These are phyloP conservation scores for Cytospora paraplurivora DNA, from an alignment of 2,329 filamentous ascomycete genomes.

Conservation along the genomic window DNA sequence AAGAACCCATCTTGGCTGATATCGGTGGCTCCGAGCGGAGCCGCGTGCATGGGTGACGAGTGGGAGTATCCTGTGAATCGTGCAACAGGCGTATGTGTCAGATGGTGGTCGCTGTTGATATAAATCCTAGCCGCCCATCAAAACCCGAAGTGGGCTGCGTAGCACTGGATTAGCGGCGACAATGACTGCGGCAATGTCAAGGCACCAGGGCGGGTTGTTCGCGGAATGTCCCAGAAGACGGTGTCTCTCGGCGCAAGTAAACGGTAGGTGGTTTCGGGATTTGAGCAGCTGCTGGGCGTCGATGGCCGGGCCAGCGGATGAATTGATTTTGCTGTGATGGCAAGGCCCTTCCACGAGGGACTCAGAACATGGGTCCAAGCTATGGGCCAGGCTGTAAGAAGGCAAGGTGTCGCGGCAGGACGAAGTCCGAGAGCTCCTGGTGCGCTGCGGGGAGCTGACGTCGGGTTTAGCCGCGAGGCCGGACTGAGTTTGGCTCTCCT, in stretches of 20 bases:
- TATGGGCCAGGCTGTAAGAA: conserved; percentile 12
- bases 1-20: conserved; percentile 75
- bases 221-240: conserved; percentile 12
- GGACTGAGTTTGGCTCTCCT: conserved; percentile 20
- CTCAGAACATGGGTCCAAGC: conserved; percentile 20
- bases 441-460: conserved; percentile 12
- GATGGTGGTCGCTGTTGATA: conserved; percentile 18
- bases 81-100: conserved; percentile 16
- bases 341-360: conserved; percentile 10
- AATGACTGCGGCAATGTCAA: not conserved
- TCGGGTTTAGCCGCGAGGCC: conserved; percentile 25
- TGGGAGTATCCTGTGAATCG: conserved; percentile 10
- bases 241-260: conserved; percentile 12
- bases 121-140: conserved; percentile 25
- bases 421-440: conserved; percentile 14
- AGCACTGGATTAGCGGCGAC: conserved; percentile 3
- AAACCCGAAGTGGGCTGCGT: conserved; percentile 2
- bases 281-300: conserved; percentile 15
- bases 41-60: conserved; percentile 27
- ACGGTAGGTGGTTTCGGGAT: not conserved
- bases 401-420: conserved; percentile 9
- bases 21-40: conserved; percentile 25
- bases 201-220: conserved; percentile 5
- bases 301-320: conserved; percentile 15
- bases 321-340: conserved; percentile 13